Conservation (phyloP, 2,329 filamentous ascomycete genomes). For the Fusarium humuli region DNA sequence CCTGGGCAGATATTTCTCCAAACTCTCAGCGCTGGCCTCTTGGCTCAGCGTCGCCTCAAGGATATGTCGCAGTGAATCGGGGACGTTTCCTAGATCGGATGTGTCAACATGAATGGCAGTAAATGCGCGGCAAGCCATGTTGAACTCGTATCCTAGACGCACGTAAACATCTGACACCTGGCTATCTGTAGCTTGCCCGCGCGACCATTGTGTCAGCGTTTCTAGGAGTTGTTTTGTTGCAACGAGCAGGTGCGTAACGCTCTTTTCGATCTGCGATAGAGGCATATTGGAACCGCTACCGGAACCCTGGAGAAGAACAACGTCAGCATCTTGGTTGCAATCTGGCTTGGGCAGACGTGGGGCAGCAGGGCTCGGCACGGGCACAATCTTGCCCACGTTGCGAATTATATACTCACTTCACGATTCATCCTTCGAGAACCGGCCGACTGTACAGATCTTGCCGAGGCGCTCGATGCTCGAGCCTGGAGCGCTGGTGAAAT, state of each 20-base stretch:
- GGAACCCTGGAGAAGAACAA: conserved; percentile 51
- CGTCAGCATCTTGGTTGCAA: conserved; percentile 43
- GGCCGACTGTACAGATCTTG: conserved; percentile 65
- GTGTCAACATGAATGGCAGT: conserved; percentile 97
- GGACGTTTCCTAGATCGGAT: conserved; percentile 92
- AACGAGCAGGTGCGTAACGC: conserved; percentile 95
- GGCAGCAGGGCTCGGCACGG: conserved; percentile 38
- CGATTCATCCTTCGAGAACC: conserved; percentile 50
- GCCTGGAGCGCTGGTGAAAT: conserved; percentile 73
- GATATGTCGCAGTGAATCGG: conserved; percentile 88
- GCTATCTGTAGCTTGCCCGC: conserved; percentile 88
- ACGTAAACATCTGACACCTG: conserved; percentile 99
- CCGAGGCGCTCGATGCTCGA: conserved; percentile 75
- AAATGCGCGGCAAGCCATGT: conserved; percentile 97
- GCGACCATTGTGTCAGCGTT: conserved; percentile 97
- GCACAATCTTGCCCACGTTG: conserved; percentile 21
- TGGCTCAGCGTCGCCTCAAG: conserved; percentile 96
- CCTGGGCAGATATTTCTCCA: conserved; percentile 91
- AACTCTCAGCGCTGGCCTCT: conserved; percentile 90
- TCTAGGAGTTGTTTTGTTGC: conserved; percentile 98
- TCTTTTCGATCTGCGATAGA: conserved; percentile 98
- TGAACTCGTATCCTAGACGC: conserved; percentile 97
- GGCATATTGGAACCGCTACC: conserved; percentile 76
- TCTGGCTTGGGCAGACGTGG: conserved; percentile 33
- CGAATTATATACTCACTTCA: conserved; percentile 48